Percentiles rank a stretch among this genome's conserved stretches.
phyloP scores from a whole-genome alignment of 768 basidiomycete species.

The Inosperma sp. region DNA sequence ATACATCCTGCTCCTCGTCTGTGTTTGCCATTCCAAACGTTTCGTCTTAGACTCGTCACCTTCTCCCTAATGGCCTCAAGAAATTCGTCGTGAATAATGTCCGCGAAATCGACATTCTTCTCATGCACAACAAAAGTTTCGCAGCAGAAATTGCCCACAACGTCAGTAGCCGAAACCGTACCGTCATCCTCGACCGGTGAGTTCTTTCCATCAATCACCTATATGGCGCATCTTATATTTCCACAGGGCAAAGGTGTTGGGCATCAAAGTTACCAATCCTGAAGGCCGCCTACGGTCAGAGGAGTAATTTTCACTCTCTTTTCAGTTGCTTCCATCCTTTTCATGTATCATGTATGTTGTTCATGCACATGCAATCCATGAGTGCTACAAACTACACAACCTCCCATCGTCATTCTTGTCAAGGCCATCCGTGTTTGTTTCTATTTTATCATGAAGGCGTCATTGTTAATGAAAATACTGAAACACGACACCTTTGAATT shows the following conservation, averaged over 20 bases:
- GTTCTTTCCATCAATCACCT: conserved; percentile 14
- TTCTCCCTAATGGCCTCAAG: conserved; percentile 94
- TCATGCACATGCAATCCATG: conserved; percentile 38
- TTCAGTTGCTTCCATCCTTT: conserved; percentile 35
- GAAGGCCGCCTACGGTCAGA: conserved; percentile 92
- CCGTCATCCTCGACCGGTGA: conserved; percentile 82
- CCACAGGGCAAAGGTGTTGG: conserved; percentile 73
- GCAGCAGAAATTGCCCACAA: conserved; percentile 96
- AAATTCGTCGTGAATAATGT: conserved; percentile 94
- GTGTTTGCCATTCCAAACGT: conserved; percentile 27
- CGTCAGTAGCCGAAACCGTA: conserved; percentile 94
- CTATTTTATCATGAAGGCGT: conserved; percentile 10
- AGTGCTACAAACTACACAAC: conserved; percentile 11
- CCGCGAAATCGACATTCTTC: conserved; percentile 87
- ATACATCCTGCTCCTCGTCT: conserved; percentile 22
- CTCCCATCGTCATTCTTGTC: not conserved
- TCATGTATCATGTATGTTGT: conserved; percentile 43
- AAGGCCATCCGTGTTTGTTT: conserved; percentile 10
- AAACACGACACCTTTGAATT: conserved; percentile 6
- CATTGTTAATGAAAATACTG: conserved; percentile 9
- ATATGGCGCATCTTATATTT: conserved; percentile 9
- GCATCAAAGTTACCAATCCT: conserved; percentile 92
- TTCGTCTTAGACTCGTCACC: conserved; percentile 71
- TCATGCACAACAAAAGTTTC: conserved; percentile 97
- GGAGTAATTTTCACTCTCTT: conserved; percentile 60